These are phyloP conservation scores for Goffeauzyma gilvescens DNA, from an alignment of 768 basidiomycete species.

Conservation along the genomic window DNA sequence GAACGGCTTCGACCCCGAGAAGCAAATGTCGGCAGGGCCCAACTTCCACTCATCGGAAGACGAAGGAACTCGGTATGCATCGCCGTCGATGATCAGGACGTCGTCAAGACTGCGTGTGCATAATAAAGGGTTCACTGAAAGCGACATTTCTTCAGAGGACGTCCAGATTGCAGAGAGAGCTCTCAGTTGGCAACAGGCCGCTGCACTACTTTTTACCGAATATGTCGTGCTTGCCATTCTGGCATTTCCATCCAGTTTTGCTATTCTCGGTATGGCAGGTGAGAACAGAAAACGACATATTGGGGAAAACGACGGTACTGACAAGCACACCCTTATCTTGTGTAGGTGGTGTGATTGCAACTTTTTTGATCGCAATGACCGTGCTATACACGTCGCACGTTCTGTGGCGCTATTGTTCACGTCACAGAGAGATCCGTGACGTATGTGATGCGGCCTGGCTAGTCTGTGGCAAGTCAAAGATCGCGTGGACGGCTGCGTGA, in stretches of 20 bases:
- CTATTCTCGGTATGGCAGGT: conserved; percentile 15
- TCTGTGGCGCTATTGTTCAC: conserved; percentile 15
- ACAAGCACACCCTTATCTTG: too few species aligned
- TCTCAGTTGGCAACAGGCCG: conserved; percentile 7
- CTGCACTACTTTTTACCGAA: conserved; percentile 11
- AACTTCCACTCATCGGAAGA: too few species aligned
- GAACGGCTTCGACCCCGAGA: conserved; percentile 7
- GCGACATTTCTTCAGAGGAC: conserved; percentile 4
- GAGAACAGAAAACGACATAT: neutral
- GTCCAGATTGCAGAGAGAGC: conserved; percentile 9
- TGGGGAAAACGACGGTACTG: too few species aligned
- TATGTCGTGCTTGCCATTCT: conserved; percentile 19
- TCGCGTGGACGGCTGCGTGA: conserved; percentile 9
- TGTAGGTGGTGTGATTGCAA: conserved; percentile 12
- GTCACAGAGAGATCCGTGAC: conserved; percentile 10
- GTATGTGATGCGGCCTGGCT: conserved; percentile 16
- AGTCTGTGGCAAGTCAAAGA: conserved; percentile 6
- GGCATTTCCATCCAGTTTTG: conserved; percentile 16
- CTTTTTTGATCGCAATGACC: conserved; percentile 10
- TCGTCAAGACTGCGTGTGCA: conserved; percentile 3
- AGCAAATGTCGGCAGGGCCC: too few species aligned
- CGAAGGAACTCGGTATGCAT: too few species aligned
- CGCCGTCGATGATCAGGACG: neutral
- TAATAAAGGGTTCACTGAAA: neutral
- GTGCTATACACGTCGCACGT: conserved; percentile 15